These are phyloP conservation scores for Phycomyces blakesleeanus DNA, from an alignment of 192 early-diverging fungal genomes.

Conservation along the genomic window DNA sequence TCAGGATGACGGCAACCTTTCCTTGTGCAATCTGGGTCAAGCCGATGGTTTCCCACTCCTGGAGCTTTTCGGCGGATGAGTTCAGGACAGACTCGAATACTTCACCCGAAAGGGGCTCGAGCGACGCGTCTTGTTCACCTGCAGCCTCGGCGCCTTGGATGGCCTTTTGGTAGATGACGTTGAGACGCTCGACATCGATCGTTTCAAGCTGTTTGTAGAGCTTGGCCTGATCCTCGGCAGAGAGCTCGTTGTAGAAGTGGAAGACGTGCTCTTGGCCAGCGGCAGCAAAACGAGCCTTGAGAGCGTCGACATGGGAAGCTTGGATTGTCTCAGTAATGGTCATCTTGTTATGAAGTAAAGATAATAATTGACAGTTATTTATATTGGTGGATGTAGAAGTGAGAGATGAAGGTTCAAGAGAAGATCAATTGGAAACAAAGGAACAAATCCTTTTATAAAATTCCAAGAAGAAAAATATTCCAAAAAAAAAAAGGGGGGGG, in stretches of 20 bases:
- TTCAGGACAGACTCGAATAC: slow-evolving; percentile 60
- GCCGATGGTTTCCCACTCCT: slow-evolving; percentile 63
- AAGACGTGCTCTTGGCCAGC: slow-evolving; percentile 87
- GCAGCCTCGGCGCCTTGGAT: slow-evolving; percentile 31
- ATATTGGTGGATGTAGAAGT: neutral
- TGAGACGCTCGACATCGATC: slow-evolving; percentile 73
- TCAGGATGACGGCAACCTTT: slow-evolving; percentile 86
- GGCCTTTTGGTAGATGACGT: slow-evolving; percentile 67
- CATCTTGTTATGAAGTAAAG: too few relatives aligned
- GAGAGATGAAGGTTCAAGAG: neutral
- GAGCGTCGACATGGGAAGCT: slow-evolving; percentile 7
- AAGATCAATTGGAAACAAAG: too few relatives aligned
- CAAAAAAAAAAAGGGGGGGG: too few relatives aligned
- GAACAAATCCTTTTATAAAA: too few relatives aligned
- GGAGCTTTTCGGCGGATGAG: slow-evolving; percentile 43
- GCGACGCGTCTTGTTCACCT: slow-evolving; percentile 23
- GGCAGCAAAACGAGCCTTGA: slow-evolving; percentile 39
- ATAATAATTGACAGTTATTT: neutral
- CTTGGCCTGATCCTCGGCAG: slow-evolving; percentile 42
- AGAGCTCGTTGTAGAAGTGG: slow-evolving; percentile 68
- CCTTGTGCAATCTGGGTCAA: slow-evolving; percentile 69
- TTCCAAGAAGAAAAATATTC: too few relatives aligned
- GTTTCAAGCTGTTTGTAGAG: slow-evolving; percentile 62
- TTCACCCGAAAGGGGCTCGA: slow-evolving; percentile 64
- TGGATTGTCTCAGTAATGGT: slow-evolving; percentile 10